Evolutionary conservation across 345 rosid species (phyloP).

Genomic region (Acer campestre): DNA sequence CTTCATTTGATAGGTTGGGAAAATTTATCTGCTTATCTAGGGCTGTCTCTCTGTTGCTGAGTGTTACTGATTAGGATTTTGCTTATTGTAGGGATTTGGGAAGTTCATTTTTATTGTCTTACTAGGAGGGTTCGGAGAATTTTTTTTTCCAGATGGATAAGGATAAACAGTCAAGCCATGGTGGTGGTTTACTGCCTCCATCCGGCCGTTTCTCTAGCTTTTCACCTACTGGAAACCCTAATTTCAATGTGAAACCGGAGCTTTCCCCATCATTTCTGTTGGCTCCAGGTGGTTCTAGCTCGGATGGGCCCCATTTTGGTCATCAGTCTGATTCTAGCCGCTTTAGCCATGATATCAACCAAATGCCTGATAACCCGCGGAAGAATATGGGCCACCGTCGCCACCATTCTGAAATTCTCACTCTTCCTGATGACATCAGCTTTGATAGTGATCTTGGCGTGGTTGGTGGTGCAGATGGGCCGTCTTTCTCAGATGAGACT

Average conservation of each 20-base stretch:
- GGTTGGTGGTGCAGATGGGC: conserved; percentile 72
- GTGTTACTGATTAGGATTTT: background rate
- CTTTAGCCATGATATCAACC: conserved; percentile 77
- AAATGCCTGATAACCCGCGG: conserved; percentile 83
- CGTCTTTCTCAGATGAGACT: conserved; percentile 78
- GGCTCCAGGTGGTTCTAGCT: conserved; percentile 36
- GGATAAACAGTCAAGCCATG: conserved; percentile 54
- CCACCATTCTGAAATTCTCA: conserved; percentile 91
- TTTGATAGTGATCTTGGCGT: conserved; percentile 88
- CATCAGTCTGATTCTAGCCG: conserved; percentile 54
- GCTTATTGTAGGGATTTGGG: conserved; percentile 2
- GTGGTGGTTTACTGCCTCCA: conserved; percentile 60
- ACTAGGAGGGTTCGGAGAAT: background rate
- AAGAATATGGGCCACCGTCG: conserved; percentile 92
- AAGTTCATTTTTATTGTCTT: background rate
- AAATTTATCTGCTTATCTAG: background rate
- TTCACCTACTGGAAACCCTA: conserved; percentile 43
- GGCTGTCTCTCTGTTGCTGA: background rate
- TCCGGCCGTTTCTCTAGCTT: conserved; percentile 58
- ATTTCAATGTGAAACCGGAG: conserved; percentile 56
- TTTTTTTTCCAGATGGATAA: conserved; percentile 59
- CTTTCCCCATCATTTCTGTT: conserved; percentile 40
- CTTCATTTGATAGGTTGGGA: background rate
- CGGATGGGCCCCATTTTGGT: conserved; percentile 43
- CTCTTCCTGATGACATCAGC: conserved; percentile 88